Percentiles rank a stretch among this genome's conserved stretches.
These are phyloP conservation scores for Backusella liffmaniae DNA, from an alignment of 192 early-diverging fungal species.

Conservation along the genomic window DNA sequence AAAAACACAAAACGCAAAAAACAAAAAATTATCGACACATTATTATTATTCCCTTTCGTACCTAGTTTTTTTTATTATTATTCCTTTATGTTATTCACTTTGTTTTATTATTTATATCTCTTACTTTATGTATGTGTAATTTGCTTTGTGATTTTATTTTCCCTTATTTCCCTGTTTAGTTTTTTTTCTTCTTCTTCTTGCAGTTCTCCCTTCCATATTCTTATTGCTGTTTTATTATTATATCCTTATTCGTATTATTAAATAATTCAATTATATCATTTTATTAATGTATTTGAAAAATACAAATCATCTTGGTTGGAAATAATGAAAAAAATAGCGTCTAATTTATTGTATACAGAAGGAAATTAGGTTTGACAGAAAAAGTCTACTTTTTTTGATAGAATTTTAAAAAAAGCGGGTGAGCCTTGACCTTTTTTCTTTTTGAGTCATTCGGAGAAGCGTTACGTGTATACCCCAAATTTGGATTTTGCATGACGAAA, in stretches of 20 bases:
- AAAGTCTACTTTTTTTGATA: too few relatives aligned
- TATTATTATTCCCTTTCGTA: neutral
- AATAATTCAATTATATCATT: neutral
- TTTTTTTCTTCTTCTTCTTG: neutral
- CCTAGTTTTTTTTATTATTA: neutral
- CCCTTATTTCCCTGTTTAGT: neutral
- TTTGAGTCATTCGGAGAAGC: neutral
- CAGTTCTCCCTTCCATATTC: neutral
- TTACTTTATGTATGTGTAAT: neutral
- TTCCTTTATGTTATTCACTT: neutral
- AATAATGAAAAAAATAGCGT: neutral
- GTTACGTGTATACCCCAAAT: neutral
- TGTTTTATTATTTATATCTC: neutral
- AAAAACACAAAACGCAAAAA: neutral
- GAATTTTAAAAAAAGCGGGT: too few relatives aligned
- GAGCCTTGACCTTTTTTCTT: neutral
- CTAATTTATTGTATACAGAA: neutral
- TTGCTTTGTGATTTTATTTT: constrained; percentile 7
- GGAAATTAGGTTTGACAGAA: neutral
- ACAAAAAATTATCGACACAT: neutral
- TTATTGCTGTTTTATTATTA: neutral
- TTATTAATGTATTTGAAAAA: neutral
- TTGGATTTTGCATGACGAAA: neutral
- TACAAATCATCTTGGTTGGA: neutral
- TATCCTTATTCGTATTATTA: neutral